phyloP scores from a whole-genome alignment of 2,329 filamentous ascomycete genomes.

The Coniosporium tulheliwenetii region DNA sequence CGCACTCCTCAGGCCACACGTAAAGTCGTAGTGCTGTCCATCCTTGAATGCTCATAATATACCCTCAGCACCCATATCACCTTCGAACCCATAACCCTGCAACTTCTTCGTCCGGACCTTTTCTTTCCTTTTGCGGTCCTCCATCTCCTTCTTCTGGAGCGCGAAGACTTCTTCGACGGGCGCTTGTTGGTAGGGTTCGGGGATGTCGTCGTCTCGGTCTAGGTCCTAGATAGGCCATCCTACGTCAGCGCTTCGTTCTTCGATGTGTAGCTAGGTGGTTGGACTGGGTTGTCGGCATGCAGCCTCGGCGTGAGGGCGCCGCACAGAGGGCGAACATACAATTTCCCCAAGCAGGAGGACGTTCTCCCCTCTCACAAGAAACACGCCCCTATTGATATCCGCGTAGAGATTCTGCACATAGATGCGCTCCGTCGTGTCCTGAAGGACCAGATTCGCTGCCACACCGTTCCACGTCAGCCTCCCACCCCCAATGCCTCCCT shows the following conservation, averaged over 20 bases:
- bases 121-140: slow-evolving; percentile 53
- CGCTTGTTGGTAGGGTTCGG: slow-evolving; percentile 50
- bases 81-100: slow-evolving; percentile 70
- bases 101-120: slow-evolving; percentile 58
- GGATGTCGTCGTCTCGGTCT: slow-evolving; percentile 83
- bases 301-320: slow-evolving; percentile 1
- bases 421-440: slow-evolving; percentile 80
- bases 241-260: neutral
- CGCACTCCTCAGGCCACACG: no score
- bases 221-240: slow-evolving; percentile 44
- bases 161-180: slow-evolving; percentile 54
- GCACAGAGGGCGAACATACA: slow-evolving; percentile 19
- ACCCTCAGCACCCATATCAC: slow-evolving; percentile 64
- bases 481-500: neutral
- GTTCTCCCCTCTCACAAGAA: slow-evolving; percentile 89
- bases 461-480: no score
- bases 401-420: slow-evolving; percentile 64
- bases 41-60: slow-evolving; percentile 36
- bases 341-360: slow-evolving; percentile 93
- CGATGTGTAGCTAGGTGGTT: neutral
- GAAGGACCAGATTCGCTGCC: slow-evolving; percentile 82
- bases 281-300: neutral
- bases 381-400: slow-evolving; percentile 73
- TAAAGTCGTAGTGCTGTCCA: neutral
- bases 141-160: slow-evolving; percentile 57